Conservation (phyloP, 2,329 filamentous ascomycete species). For the Myriosclerotinia duriaeana region DNA sequence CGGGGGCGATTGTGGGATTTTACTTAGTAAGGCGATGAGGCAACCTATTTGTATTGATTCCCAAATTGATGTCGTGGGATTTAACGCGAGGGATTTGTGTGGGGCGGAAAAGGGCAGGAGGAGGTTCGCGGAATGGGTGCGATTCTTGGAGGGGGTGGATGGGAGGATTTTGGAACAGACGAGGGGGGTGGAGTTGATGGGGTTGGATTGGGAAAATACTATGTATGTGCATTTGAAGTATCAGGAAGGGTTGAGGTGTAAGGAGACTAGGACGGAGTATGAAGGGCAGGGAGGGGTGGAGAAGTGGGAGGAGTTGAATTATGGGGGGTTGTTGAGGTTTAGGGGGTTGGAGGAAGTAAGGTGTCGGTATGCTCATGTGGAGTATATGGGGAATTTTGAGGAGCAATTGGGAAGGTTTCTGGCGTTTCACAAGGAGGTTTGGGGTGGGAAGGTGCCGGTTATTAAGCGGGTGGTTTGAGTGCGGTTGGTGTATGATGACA, state of each 20-base stretch:
- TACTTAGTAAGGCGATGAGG: background rate
- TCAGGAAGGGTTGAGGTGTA: conserved; percentile 8
- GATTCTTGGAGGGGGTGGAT: background rate
- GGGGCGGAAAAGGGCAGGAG: background rate
- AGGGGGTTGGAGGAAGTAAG: background rate
- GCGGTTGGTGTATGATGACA: too few species aligned
- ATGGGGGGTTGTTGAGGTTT: conserved; percentile 4
- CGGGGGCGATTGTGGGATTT: background rate
- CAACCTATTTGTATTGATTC: conserved; percentile 19
- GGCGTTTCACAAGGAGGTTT: conserved; percentile 10
- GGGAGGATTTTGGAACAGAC: background rate
- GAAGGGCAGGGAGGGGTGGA: conserved; percentile 15
- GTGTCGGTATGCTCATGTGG: conserved; percentile 14
- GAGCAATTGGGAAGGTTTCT: conserved; percentile 14
- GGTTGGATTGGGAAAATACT: conserved; percentile 19
- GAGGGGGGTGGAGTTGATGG: background rate
- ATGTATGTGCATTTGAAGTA: conserved; percentile 19
- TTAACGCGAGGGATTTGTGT: conserved; percentile 8
- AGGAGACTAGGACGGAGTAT: conserved; percentile 9
- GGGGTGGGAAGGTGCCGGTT: conserved; percentile 1
- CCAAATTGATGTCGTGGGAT: background rate
- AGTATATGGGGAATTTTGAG: conserved; percentile 21
- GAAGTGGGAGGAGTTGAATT: conserved; percentile 16
- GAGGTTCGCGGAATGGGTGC: conserved; percentile 9
- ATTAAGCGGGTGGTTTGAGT: background rate